These are phyloP conservation scores for Rhodofomes roseus DNA, from an alignment of 1,284 basidiomycete genomes.

Conservation along the genomic window DNA sequence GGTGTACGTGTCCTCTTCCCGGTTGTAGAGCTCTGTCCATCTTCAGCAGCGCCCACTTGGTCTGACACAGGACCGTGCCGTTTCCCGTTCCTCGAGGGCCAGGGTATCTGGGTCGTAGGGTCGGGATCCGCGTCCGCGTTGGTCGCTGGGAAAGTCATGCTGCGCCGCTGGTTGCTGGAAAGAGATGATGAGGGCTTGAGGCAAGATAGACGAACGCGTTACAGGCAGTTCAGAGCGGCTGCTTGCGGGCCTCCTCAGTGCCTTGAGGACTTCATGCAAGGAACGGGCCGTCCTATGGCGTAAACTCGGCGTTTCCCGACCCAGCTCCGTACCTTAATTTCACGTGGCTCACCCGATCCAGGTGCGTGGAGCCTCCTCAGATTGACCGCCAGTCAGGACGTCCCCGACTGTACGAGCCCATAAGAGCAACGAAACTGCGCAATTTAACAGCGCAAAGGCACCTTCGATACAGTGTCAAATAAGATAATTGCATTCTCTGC, in stretches of 20 bases:
- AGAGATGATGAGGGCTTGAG: constrained; percentile 1
- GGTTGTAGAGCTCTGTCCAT: constrained; percentile 2
- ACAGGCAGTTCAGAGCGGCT: neutral
- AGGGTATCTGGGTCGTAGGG: constrained; percentile 71
- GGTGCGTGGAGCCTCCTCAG: neutral
- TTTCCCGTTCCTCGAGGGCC: constrained; percentile 51
- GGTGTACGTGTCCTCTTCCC: constrained; percentile 15
- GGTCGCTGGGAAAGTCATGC: constrained; percentile 51
- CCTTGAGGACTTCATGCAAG: constrained; percentile 9
- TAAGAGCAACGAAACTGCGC: no score
- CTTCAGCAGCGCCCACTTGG: neutral
- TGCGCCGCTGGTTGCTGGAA: neutral
- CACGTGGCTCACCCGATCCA: neutral
- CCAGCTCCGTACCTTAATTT: neutral
- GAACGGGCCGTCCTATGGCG: neutral
- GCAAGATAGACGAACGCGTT: constrained; percentile 4
- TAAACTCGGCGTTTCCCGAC: neutral
- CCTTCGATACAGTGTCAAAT: neutral
- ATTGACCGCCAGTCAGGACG: no score
- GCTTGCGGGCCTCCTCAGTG: neutral
- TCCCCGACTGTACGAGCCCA: no score
- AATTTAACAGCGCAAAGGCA: no score
- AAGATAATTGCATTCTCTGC: neutral
- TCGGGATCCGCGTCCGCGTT: constrained; percentile 56
- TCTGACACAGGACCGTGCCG: constrained; percentile 15